Evolutionary conservation across 1,284 basidiomycete species (phyloP).

Genomic region (Fomitopsis schrenkii): DNA sequence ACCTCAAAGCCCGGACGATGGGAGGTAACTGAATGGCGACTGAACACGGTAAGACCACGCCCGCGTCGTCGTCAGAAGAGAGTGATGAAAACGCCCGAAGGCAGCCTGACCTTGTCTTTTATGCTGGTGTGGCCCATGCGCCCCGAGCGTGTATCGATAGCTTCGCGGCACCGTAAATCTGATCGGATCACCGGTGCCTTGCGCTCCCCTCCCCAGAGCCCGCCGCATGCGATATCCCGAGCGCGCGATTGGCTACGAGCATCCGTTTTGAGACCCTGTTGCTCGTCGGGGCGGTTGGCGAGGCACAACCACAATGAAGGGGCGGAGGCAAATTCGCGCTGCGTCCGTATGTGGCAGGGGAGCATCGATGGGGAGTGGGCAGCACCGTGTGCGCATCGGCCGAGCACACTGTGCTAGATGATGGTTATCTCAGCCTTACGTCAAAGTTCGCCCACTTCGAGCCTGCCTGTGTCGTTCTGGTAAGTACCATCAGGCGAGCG

Average conservation of each 20-base stretch:
- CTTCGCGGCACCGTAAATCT: conserved; percentile 1
- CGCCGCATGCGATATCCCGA: background rate
- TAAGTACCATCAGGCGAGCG: background rate
- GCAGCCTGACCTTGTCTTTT: background rate
- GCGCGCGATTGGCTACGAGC: background rate
- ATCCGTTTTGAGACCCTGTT: background rate
- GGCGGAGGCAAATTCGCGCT: background rate
- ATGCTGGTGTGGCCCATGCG: background rate
- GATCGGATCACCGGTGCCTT: background rate
- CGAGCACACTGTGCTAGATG: background rate
- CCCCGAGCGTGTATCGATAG: background rate
- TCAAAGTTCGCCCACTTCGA: background rate
- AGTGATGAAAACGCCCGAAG: background rate
- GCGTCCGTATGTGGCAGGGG: background rate
- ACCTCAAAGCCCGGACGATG: background rate
- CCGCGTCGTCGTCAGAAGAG: background rate
- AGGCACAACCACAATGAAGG: too few relatives aligned
- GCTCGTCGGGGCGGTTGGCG: background rate
- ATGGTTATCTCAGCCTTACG: background rate
- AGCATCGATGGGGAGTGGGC: background rate
- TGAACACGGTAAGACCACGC: background rate
- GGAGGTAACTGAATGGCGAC: background rate
- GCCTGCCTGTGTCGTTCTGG: background rate
- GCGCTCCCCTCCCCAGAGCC: background rate
- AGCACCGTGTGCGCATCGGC: background rate